Base-by-base conservation (phyloP, 495 filamentous ascomycete species). In the Sordaria brevicollis region DNA sequence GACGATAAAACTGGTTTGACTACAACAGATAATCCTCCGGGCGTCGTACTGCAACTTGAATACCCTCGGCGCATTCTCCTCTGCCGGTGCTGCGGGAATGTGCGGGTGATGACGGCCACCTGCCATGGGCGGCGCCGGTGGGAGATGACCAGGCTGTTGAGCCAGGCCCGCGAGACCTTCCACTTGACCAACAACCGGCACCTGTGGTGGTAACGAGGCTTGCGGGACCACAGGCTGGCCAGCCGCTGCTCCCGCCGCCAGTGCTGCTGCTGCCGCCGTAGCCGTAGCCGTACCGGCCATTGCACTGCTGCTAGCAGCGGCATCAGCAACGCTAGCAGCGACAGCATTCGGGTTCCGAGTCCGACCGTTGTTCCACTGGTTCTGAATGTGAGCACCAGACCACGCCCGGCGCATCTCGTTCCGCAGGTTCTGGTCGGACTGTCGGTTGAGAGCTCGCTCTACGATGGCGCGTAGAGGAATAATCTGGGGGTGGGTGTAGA, bases 11-110 rank as follows among this genome's bases (percentile, higher is more conserved):
- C 89, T 90, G 69, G 95, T 91, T 75, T 97, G 93, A 65, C 90
- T 92, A 73, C 94, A 96, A 80, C 93, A 97, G 68, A 99, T 91
- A 77, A 99, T 96, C 76, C 94, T 89, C 62, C 94, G 86, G 0
- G 93, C 90, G 75, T 99, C 95, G 74, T 97, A 99, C 81, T 99
- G 96, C 33, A 98, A 84, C 80, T 99, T 99, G 82, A 97, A 99
- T n/a, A 99, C 92, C 34, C 95, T 81, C 15, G 88, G 86, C 67
- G 84, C 78, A 70, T 88, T 88, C 62, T 78, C 67, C 35, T 76
- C 76, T 34, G 72, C 54, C 21, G 76, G 76, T 11, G 72, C 68
- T 29, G 70, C 66, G 33, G 71, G 66, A 35, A 71, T 34, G 35
- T 70, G 71, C 35, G 71, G 75, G 15, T 70, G 71, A 49, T 73